Conservation (phyloP, 1,284 basidiomycete genomes). For the Ganoderma lingzhi region DNA sequence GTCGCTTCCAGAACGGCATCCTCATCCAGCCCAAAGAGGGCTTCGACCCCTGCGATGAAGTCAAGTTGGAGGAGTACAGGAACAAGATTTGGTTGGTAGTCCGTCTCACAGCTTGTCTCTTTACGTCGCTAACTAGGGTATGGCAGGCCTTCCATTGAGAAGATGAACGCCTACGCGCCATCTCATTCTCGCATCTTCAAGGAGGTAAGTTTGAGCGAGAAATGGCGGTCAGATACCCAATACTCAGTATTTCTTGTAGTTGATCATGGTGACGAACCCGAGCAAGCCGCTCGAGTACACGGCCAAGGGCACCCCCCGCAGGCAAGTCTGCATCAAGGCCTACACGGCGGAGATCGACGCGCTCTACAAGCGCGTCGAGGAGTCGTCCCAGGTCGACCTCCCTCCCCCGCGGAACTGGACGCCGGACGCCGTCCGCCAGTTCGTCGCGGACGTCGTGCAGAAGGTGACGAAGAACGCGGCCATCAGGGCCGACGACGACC, state of each 20-base stretch:
- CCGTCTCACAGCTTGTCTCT: no score
- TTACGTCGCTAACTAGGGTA: background rate
- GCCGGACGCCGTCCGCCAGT: conserved; percentile 26
- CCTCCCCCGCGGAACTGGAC: conserved; percentile 38
- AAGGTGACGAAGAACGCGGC: conserved; percentile 35
- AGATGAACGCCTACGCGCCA: conserved; percentile 48
- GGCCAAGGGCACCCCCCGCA: conserved; percentile 42
- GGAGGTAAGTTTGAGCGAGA: conserved; percentile 27
- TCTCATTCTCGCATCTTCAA: conserved; percentile 50
- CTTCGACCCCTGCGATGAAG: conserved; percentile 38
- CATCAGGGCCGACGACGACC: conserved; percentile 23
- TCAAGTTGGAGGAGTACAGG: conserved; percentile 36
- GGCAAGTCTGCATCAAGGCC: conserved; percentile 40
- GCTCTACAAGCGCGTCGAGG: conserved; percentile 42
- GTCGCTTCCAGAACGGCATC: conserved; percentile 45
- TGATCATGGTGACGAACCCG: conserved; percentile 41
- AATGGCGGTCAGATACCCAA: background rate
- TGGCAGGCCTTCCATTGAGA: conserved; percentile 47
- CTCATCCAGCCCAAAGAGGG: conserved; percentile 39
- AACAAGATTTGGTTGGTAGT: conserved; percentile 45
- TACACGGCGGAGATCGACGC: conserved; percentile 43
- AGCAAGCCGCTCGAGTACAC: conserved; percentile 45
- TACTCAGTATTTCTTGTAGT: conserved; percentile 34
- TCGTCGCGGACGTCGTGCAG: conserved; percentile 37
- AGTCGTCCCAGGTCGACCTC: conserved; percentile 34